Conservation (phyloP, 345 rosid genomes). For the Stellera chamaejasme region DNA sequence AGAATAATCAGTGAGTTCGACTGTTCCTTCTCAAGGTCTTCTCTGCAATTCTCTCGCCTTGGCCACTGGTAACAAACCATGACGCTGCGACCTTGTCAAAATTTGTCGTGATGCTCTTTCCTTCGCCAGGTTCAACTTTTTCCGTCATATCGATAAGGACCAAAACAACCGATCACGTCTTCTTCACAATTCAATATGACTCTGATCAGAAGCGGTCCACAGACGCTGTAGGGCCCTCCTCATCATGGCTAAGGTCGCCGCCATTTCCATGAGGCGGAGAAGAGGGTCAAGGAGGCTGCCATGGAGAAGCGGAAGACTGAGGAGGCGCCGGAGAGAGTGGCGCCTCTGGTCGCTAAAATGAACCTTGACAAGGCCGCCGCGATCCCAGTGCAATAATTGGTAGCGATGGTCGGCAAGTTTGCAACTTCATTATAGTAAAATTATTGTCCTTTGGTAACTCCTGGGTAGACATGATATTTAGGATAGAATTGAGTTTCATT, state of each 20-base stretch:
- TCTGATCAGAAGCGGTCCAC: slow-evolving; percentile 9
- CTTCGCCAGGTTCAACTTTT: slow-evolving; percentile 31
- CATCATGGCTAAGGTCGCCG: slow-evolving; percentile 38
- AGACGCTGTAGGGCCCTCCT: slow-evolving; percentile 34
- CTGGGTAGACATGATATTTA: too few relatives aligned
- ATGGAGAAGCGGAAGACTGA: slow-evolving; percentile 35
- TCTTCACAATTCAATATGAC: slow-evolving; percentile 16
- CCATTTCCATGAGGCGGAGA: slow-evolving; percentile 27
- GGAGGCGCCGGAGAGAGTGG: slow-evolving; percentile 35
- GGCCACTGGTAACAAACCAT: too few relatives aligned
- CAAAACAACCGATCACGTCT: slow-evolving; percentile 33
- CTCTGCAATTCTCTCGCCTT: too few relatives aligned
- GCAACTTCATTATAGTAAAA: too few relatives aligned
- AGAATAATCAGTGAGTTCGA: too few relatives aligned
- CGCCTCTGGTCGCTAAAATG: slow-evolving; percentile 14
- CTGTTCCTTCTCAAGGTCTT: too few relatives aligned
- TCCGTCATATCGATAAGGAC: slow-evolving; percentile 62
- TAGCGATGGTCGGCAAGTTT: too few relatives aligned
- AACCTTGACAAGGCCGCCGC: not conserved
- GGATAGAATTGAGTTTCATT: too few relatives aligned
- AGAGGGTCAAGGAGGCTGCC: slow-evolving; percentile 26
- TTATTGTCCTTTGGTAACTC: too few relatives aligned
- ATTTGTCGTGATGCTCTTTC: slow-evolving; percentile 2
- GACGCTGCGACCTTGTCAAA: too few relatives aligned
- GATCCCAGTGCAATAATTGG: not conserved